Conservation (phyloP, 805 yeast species). For the Ogataea ganodermae region DNA sequence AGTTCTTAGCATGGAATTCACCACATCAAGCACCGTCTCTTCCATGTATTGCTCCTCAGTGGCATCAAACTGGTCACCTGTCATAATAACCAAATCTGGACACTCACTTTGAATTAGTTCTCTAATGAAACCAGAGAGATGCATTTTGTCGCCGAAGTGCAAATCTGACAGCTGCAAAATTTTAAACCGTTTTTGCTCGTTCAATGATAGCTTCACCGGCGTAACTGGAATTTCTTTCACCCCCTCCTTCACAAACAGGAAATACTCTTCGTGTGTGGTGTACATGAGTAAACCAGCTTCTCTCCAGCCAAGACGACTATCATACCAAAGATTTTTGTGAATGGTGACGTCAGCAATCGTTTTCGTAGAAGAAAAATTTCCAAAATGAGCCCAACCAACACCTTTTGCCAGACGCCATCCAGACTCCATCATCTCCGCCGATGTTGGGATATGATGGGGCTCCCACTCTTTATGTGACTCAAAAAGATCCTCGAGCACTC, state of each 20-base stretch:
- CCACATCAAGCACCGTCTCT: too few species aligned
- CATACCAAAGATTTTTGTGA: not conserved
- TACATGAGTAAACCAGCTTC: not conserved
- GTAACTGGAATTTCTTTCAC: slow-evolving; percentile 2
- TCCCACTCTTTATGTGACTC: too few species aligned
- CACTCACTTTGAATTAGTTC: too few species aligned
- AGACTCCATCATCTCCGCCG: not conserved
- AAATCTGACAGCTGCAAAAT: slow-evolving; percentile 88
- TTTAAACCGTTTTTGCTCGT: slow-evolving; percentile 56
- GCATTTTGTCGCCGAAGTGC: slow-evolving; percentile 79
- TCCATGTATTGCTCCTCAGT: too few species aligned
- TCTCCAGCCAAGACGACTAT: not conserved
- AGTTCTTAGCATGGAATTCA: too few species aligned
- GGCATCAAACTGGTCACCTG: too few species aligned
- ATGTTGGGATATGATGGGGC: not conserved
- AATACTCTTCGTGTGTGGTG: not conserved
- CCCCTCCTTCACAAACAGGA: slow-evolving; percentile 35
- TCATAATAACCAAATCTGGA: too few species aligned
- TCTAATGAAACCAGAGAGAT: slow-evolving; percentile 59
- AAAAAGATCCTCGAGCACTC: not conserved
- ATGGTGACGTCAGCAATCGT: not conserved
- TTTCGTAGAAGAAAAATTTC: not conserved
- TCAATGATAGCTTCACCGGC: slow-evolving; percentile 8
- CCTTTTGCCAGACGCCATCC: not conserved
- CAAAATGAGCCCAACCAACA: not conserved